Base-by-base conservation (phyloP, 2,329 filamentous ascomycete species). In the Venturia asperata region DNA sequence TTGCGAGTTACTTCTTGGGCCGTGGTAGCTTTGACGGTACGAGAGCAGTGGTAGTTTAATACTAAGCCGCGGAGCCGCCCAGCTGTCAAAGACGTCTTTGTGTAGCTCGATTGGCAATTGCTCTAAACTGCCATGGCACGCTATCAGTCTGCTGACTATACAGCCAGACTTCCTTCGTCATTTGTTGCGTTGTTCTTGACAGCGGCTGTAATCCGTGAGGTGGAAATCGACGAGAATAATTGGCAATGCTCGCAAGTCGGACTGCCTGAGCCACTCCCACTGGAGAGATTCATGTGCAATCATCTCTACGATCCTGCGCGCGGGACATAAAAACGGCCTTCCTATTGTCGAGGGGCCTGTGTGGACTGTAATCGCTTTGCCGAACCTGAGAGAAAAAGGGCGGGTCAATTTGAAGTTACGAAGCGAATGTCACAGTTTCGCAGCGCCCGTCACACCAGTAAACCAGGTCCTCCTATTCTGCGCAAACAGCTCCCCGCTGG, bases 391-490 rank as follows among this genome's bases (percentile, higher is more conserved):
- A 45, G 5, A n/a, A 45, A n/a, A 17, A 21, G n/a, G 9, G n/a
- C 19, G 21, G n/a, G n/a, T 2, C n/a, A 21, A 10, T 47, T 19
- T 17, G 42, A 45, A 19, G 15, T 15, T 34, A 34, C 15, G 7
- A 45, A 17, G 17, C 39, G 47, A 27, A 21, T 21, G 9, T 61
- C 42, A 61, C 19, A 61, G 21, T 24, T 61, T 61, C 15, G 39
- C 34, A 11, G 60, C 60, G 13, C 60, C 60, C 27, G 24, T 39
- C 1, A 61, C n/a, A 7, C 60, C 60, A 43, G 39, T 10, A 24
- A 61, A 61, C 60, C 60, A 61, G 1, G 2, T 42, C 37, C 60
- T 24, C 37, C 42, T n/a, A 43, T 61, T 61, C 13, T 43, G 60
- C 24, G 39, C 37, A 42, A 61, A 61, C 10, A 61, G 39, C 27